Evolutionary conservation across 345 rosid genomes (phyloP), one percentile per base, ranked within the genome.

Genomic region (Physaria fendleri): DNA sequence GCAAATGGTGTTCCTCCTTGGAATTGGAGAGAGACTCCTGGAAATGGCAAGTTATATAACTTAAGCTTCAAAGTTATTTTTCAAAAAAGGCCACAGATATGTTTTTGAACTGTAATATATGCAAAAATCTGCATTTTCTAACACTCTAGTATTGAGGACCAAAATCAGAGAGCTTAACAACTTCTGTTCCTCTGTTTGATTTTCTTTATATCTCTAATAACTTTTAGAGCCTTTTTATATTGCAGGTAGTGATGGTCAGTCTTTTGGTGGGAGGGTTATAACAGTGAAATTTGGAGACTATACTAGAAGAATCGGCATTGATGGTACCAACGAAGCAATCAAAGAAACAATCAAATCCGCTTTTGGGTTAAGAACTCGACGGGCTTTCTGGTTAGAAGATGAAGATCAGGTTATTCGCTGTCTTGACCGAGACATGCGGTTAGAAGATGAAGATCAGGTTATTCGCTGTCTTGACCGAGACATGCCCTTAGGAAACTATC

Each of bases 301-400:
- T 62, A 84, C 93, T 2, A 78, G 96, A 71, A 79, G 90, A 83
- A 69, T 93, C 46, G 99, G 97, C 11, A 74, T 93, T 43, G 99
- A 93, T 74, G 96, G 96, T 56, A 63, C 78, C 1, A 41, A 87
- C 14, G 97, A 93, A 74, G 87, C 97, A 48, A 87, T 93, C 63
- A 87, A 82, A 72, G 94, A 89, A 62, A 95, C 90, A 9, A 82
- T 89, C 56, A 87, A 75, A 71, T 83, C 87, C 3, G 81, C 88
- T 38, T 90, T 94, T 72, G 71, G 97, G 24, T 66, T 93, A 48
- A 78, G 97, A 74, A 87, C 95, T 4, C 82, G 80, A 56, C 87
- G 96, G 20, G 97, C 96, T 51, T 90, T 93, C 56, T 93, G 97
- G 97, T 67, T 93, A 73, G 95, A 94, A 76, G 99, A 90, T 75